Conservation (phyloP, 805 yeast genomes). For the Ogataea allantospora region DNA sequence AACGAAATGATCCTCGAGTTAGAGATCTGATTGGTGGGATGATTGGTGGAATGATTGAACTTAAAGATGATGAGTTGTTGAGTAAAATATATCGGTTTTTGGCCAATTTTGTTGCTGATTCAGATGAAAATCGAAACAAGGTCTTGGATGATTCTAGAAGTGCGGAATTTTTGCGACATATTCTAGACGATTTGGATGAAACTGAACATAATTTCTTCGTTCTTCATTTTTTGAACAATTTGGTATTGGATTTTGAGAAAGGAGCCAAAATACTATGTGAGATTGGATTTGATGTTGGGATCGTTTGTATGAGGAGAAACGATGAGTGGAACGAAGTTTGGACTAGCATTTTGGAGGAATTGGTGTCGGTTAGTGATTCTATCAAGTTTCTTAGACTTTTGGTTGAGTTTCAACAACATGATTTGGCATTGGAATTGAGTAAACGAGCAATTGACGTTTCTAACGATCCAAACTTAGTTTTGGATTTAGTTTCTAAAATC, state of each 20-base stretch:
- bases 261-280: constrained; percentile 1
- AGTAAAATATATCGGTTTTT: constrained; percentile 7
- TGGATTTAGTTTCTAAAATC: constrained; percentile 4
- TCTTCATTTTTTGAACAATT: constrained; percentile 16
- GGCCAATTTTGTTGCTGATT: constrained; percentile 21
- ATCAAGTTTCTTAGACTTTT: background rate
- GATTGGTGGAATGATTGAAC: constrained; percentile 1
- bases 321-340: constrained; percentile 8
- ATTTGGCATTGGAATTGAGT: constrained; percentile 10
- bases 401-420: background rate
- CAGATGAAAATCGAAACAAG: constrained; percentile 9
- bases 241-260: constrained; percentile 10
- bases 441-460: constrained; percentile 9
- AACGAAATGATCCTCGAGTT: constrained; percentile 3
- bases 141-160: background rate
- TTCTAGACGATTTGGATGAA: constrained; percentile 2
- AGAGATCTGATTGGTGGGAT: constrained; percentile 4
- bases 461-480: constrained; percentile 9
- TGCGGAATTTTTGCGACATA: constrained; percentile 1
- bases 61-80: constrained; percentile 4
- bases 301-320: background rate
- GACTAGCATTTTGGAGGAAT: constrained; percentile 14
- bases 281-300: background rate
- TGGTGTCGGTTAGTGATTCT: background rate
- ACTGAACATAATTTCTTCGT: constrained; percentile 6